Percentiles rank a stretch among this genome's conserved stretches.
Conservation (phyloP, 352 stramenopile genomes). For the Phytopythium montanum region DNA sequence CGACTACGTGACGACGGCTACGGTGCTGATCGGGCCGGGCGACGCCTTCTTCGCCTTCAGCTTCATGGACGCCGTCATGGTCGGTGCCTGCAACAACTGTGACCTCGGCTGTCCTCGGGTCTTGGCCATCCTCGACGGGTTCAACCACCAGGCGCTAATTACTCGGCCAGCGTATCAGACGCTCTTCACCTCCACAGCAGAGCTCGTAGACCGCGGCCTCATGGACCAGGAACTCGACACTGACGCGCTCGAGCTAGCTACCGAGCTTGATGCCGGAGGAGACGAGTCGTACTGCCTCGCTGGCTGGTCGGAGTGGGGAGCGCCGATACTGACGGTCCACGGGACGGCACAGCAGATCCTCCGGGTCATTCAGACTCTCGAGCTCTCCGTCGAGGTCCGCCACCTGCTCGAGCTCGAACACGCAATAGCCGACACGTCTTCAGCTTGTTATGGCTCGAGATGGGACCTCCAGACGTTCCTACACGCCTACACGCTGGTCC, state of each 20-base stretch:
- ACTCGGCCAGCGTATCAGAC: conserved; percentile 18
- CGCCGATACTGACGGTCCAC: conserved; percentile 9
- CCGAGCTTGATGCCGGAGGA: conserved; percentile 10
- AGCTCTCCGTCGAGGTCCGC: conserved; percentile 11
- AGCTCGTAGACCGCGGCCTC: neutral
- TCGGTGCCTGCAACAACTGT: conserved; percentile 6
- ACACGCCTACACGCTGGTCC: neutral
- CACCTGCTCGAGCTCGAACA: conserved; percentile 8
- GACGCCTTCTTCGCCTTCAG: conserved; percentile 22
- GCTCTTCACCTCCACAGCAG: conserved; percentile 9
- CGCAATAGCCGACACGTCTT: conserved; percentile 1
- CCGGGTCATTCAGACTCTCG: conserved; percentile 3
- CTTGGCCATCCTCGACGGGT: conserved; percentile 3
- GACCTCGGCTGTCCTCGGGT: conserved; percentile 6
- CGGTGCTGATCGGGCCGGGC: conserved; percentile 13
- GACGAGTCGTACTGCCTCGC: conserved; percentile 13
- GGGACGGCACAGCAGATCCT: conserved; percentile 10
- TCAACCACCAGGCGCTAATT: conserved; percentile 10
- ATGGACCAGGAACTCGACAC: conserved; percentile 8
- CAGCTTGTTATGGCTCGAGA: neutral
- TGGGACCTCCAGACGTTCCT: neutral
- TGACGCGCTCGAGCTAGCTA: conserved; percentile 9
- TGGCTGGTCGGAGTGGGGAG: conserved; percentile 15
- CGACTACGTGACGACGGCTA: conserved; percentile 10
- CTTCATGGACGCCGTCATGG: conserved; percentile 14